Conservation (phyloP, 805 yeast species). For the Candida boleticola region DNA sequence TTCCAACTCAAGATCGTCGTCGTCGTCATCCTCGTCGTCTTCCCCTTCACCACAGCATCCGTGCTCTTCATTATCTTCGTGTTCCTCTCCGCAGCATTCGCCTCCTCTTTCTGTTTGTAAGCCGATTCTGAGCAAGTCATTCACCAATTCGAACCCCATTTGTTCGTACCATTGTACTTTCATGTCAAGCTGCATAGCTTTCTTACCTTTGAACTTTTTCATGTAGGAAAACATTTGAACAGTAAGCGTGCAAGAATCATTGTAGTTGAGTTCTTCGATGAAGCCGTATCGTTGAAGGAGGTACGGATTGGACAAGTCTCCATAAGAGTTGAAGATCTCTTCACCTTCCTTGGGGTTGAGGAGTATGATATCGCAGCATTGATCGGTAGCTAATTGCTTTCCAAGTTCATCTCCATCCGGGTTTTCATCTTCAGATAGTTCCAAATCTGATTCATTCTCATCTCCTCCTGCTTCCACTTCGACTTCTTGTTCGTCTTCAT, state of each 20-base stretch:
- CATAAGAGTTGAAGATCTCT: slow-evolving; percentile 84
- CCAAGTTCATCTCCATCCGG: slow-evolving; percentile 17
- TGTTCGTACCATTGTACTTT: slow-evolving; percentile 51
- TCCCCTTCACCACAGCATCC: slow-evolving; percentile 15
- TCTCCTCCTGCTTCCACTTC: slow-evolving; percentile 22
- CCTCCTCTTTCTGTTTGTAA: slow-evolving; percentile 9
- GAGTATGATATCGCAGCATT: slow-evolving; percentile 71
- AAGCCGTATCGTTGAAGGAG: slow-evolving; percentile 81
- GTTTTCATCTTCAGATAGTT: slow-evolving; percentile 6
- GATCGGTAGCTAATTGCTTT: slow-evolving; percentile 33
- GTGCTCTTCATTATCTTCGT: slow-evolving; percentile 11
- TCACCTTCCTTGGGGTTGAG: slow-evolving; percentile 35
- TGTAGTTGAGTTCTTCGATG: slow-evolving; percentile 44
- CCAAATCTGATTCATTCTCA: slow-evolving; percentile 8
- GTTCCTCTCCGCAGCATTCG: slow-evolving; percentile 9
- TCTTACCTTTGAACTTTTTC: slow-evolving; percentile 19
- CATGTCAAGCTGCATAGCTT: slow-evolving; percentile 28
- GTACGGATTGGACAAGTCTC: slow-evolving; percentile 60
- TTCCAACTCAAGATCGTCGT: slow-evolving; percentile 12
- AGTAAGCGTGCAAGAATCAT: slow-evolving; percentile 60
- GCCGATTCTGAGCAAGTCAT: slow-evolving; percentile 17
- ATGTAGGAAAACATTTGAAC: slow-evolving; percentile 40
- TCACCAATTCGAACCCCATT: slow-evolving; percentile 40
- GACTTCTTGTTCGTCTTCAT: slow-evolving; percentile 16
- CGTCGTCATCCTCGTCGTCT: slow-evolving; percentile 14